Base-by-base conservation (phyloP, 495 filamentous ascomycete species). In the Lasiosphaeria miniovina region DNA sequence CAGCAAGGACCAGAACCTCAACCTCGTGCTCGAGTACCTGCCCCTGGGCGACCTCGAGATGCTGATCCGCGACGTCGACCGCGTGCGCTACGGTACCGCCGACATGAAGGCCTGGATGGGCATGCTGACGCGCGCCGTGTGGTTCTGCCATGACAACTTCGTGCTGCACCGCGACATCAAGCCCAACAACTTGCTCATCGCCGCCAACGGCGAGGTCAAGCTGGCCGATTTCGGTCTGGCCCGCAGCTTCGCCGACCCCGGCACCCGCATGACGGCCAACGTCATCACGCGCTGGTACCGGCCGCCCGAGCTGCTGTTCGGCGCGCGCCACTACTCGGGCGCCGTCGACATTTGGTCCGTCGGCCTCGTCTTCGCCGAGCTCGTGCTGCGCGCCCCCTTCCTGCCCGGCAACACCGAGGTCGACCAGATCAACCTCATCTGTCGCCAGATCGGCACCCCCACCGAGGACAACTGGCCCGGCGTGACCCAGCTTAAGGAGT, bases 61-160 rank as follows among this genome's bases (percentile, higher is more conserved):
- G 83, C 84, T 99, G 45, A 96, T 97, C 69, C 88, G 87, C 65
- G 90, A 97, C 70, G 82, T 78, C 17, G 82, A 90, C 49, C 72
- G 74, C 33, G 86, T 96, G 46, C 80, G 84, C 41, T 81, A 81
- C 65, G 77, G 78, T 63, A 71, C 84, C 31, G 90, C 90, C 10
- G 93, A 99, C 71, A 88, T 99, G 67, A 99, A 99, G 69, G 89
- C 93, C 32, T 99, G 95, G 95, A 95, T 96, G 88, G 90, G 88
- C 38, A 97, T 97, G 95, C 84, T 97, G 11, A 79, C 81, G n/a
- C 84, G 93, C 53, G 95, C 90, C 10, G 87, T 97, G 17, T 96
- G 90, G 88, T 98, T 93, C 77, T 98, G 95, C 75, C 95, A 99
- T 74, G 90, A 90, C 71, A 95, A 94, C 71, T 91, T 87, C 63